Conservation (phyloP, 164 flowering plant genomes). For the Aristolochia fimbriata region DNA sequence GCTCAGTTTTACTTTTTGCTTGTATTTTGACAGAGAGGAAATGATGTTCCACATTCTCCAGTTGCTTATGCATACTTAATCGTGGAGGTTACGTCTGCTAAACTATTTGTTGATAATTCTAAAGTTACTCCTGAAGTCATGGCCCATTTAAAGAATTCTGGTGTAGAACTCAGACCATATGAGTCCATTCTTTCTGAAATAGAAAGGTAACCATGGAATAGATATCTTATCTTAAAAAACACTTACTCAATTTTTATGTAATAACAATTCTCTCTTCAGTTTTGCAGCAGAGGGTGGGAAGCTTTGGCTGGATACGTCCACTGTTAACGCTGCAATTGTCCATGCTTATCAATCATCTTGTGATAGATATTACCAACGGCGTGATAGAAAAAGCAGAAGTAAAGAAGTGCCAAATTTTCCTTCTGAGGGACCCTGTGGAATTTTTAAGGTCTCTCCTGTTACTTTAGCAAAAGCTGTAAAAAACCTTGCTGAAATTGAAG, state of each 20-base stretch:
- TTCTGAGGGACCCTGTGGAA: slow-evolving; percentile 30
- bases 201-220: slow-evolving; percentile 37
- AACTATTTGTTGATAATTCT: slow-evolving; percentile 53
- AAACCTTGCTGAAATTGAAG: slow-evolving; percentile 77
- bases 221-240: no score
- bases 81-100: slow-evolving; percentile 52
- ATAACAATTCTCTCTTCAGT: slow-evolving; percentile 25
- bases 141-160: slow-evolving; percentile 61
- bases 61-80: slow-evolving; percentile 84
- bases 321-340: slow-evolving; percentile 78
- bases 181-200: slow-evolving; percentile 68
- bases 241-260: no score
- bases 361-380: slow-evolving; percentile 22
- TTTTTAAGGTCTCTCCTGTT: slow-evolving; percentile 58
- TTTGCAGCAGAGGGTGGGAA: slow-evolving; percentile 52
- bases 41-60: slow-evolving; percentile 86
- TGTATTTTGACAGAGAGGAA: slow-evolving; percentile 55
- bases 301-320: slow-evolving; percentile 79
- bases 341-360: slow-evolving; percentile 51
- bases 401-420: slow-evolving; percentile 22
- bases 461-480: slow-evolving; percentile 72
- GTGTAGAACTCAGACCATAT: slow-evolving; percentile 70
- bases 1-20: slow-evolving; percentile 7
- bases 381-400: slow-evolving; percentile 18
- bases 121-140: slow-evolving; percentile 69